Evolutionary conservation across 257 asterid genomes (phyloP).

Genomic region (Asclepias syriaca): DNA sequence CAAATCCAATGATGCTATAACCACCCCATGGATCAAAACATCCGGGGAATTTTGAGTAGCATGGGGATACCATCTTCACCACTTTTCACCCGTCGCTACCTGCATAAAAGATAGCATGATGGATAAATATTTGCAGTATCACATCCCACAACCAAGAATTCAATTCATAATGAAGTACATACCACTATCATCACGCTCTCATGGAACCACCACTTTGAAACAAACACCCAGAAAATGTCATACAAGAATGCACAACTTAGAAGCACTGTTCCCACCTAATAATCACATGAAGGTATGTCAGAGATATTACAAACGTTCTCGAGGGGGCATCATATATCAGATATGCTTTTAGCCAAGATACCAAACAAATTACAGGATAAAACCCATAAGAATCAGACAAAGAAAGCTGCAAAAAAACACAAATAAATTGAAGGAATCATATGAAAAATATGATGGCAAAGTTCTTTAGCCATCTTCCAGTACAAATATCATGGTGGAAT

Average conservation of each 20-base stretch:
- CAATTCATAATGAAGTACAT: slow-evolving; percentile 18
- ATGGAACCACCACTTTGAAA: slow-evolving; percentile 83
- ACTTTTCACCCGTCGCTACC: slow-evolving; percentile 28
- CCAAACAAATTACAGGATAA: not conserved
- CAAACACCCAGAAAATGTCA: slow-evolving; percentile 94
- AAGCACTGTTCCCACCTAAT: slow-evolving; percentile 96
- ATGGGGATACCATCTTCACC: slow-evolving; percentile 28
- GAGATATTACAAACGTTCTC: slow-evolving; percentile 5
- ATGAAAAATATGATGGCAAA: no score
- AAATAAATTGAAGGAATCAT: no score
- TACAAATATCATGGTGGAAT: not conserved
- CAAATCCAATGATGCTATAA: slow-evolving; percentile 26
- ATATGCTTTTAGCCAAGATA: slow-evolving; percentile 1
- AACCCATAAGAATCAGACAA: no score
- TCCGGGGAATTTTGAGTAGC: slow-evolving; percentile 22
- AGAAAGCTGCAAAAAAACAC: no score
- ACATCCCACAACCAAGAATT: not conserved
- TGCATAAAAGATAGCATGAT: slow-evolving; percentile 20
- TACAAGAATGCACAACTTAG: slow-evolving; percentile 87
- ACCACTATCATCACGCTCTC: slow-evolving; percentile 99
- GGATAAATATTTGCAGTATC: slow-evolving; percentile 34
- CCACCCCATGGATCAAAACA: slow-evolving; percentile 33
- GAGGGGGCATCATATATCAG: not conserved
- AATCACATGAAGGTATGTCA: slow-evolving; percentile 24
- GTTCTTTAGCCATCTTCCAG: not conserved